Evolutionary conservation across 2,329 filamentous ascomycete species (phyloP).

Genomic region (Tolypocladium ovalisporum): DNA sequence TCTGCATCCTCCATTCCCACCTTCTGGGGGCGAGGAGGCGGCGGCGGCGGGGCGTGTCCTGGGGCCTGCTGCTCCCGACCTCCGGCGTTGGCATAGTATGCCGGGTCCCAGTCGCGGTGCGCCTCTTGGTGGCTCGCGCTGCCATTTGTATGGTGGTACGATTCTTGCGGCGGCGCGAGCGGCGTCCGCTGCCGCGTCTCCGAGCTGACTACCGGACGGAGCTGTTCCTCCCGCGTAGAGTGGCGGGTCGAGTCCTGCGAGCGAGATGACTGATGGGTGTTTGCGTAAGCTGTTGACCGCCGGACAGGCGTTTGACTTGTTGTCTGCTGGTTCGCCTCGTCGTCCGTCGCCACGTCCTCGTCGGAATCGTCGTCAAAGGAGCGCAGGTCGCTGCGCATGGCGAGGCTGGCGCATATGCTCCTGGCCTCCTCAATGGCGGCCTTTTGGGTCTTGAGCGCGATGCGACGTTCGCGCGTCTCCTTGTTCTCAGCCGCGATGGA

Average conservation of each 20-base stretch:
- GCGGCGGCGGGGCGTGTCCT: conserved; percentile 20
- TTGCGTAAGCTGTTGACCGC: background rate
- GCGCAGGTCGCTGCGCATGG: conserved; percentile 40
- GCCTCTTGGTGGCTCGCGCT: conserved; percentile 11
- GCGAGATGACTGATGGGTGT: background rate
- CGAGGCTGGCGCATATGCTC: conserved; percentile 36
- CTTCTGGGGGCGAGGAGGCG: conserved; percentile 25
- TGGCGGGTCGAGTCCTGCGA: conserved; percentile 11
- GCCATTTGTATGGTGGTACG: conserved; percentile 7
- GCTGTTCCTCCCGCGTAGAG: conserved; percentile 3
- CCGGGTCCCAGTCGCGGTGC: conserved; percentile 16
- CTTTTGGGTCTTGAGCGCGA: conserved; percentile 35
- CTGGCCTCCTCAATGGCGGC: conserved; percentile 39
- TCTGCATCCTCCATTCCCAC: conserved; percentile 23
- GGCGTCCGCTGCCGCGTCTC: conserved; percentile 5
- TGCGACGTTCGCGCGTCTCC: conserved; percentile 37
- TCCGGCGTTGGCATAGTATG: conserved; percentile 13
- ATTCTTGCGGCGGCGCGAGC: conserved; percentile 9
- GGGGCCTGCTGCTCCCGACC: conserved; percentile 8
- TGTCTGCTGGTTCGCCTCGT: conserved; percentile 12
- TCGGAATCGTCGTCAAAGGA: conserved; percentile 25
- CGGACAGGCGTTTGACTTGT: conserved; percentile 7
- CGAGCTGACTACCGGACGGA: background rate
- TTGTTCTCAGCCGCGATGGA: conserved; percentile 42
- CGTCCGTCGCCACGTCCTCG: conserved; percentile 18